Evolutionary conservation across 192 early-diverging fungal genomes (phyloP).

Genomic region (Gonapodya sp.): DNA sequence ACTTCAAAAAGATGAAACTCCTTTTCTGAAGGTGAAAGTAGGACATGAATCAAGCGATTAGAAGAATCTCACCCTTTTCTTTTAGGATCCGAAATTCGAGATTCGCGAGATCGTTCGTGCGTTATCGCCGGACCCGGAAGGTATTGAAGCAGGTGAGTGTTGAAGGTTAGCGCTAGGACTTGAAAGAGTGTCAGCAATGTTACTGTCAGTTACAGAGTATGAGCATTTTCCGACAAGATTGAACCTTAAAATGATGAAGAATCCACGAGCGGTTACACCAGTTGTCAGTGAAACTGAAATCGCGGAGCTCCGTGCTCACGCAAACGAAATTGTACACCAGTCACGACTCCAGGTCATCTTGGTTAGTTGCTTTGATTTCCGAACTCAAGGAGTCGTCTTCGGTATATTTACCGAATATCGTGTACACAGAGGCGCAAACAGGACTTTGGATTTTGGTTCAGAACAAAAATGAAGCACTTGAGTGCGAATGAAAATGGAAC

Average conservation of each 20-base stretch:
- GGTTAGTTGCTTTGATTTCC: not conserved
- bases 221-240: not conserved
- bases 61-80: no score
- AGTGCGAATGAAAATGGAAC: not conserved
- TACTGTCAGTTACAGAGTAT: not conserved
- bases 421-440: not conserved
- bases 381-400: not conserved
- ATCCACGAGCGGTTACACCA: not conserved
- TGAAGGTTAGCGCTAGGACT: not conserved
- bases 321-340: not conserved
- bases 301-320: not conserved
- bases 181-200: not conserved
- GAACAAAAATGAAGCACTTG: not conserved
- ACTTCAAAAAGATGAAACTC: constrained; percentile 56
- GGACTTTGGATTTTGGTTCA: not conserved
- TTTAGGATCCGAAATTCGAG: not conserved
- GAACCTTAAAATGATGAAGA: not conserved
- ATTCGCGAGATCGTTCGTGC: not conserved
- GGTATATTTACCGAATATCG: not conserved
- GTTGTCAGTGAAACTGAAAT: not conserved
- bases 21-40: constrained; percentile 37
- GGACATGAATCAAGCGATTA: no score
- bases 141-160: not conserved
- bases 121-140: not conserved
- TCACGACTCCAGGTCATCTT: not conserved